Percentiles rank a stretch among this genome's conserved stretches.
Conservation (phyloP, 1,139 yeast genomes). For the Debaryomyces nepalensis region DNA sequence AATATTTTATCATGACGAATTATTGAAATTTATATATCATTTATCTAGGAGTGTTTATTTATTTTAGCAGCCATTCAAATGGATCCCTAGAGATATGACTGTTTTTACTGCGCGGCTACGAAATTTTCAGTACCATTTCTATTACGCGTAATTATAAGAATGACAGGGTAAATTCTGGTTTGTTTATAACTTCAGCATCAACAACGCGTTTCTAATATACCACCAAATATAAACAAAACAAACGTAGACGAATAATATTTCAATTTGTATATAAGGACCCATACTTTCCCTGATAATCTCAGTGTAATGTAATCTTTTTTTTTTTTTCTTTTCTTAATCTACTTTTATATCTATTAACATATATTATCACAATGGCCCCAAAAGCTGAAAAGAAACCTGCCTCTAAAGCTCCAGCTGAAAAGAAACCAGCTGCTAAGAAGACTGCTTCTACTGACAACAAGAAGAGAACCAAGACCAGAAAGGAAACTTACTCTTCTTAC, state of each 20-base stretch:
- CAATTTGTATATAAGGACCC: slow-evolving; percentile 9
- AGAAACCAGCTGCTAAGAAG: slow-evolving; percentile 96
- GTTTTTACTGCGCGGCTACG: slow-evolving; percentile 1
- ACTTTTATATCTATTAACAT: slow-evolving; percentile 61
- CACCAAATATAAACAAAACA: slow-evolving; percentile 7
- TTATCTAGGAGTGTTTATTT: slow-evolving; percentile 2
- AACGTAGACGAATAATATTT: background rate
- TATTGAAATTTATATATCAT: slow-evolving; percentile 7
- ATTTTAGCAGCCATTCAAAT: background rate
- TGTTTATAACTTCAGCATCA: slow-evolving; percentile 6
- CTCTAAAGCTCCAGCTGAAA: slow-evolving; percentile 97
- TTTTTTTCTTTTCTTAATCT: slow-evolving; percentile 2
- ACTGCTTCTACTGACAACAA: slow-evolving; percentile 82
- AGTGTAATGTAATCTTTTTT: background rate
- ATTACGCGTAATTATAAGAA: slow-evolving; percentile 6
- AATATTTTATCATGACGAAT: background rate
- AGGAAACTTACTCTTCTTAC: slow-evolving; percentile 98
- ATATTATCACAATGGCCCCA: slow-evolving; percentile 93
- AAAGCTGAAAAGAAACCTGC: slow-evolving; percentile 99
- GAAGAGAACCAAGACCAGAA: slow-evolving; percentile 97
- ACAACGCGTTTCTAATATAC: slow-evolving; percentile 4
- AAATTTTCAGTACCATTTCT: slow-evolving; percentile 7
- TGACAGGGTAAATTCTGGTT: slow-evolving; percentile 3
- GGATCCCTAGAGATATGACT: background rate
- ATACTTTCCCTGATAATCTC: no score